phyloP scores from a whole-genome alignment of 352 stramenopile species.

The Proteromonas lacertae region DNA sequence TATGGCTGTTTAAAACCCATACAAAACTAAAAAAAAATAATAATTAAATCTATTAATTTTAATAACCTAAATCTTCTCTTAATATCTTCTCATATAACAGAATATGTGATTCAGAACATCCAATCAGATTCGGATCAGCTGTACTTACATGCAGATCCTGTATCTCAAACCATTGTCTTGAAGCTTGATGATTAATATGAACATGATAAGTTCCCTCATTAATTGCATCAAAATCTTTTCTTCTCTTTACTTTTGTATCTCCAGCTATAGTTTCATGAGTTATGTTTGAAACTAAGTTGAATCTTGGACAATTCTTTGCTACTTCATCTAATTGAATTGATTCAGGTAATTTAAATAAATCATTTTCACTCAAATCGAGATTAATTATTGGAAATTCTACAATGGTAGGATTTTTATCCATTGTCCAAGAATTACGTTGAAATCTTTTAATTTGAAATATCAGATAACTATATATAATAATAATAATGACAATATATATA shows the following conservation, averaged over 20 bases:
- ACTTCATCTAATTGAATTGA: background rate
- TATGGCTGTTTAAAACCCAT: conserved; percentile 54
- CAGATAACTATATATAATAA: conserved; percentile 26
- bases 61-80: background rate
- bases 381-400: conserved; percentile 96
- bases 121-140: conserved; percentile 86
- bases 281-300: no score
- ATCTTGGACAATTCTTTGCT: background rate
- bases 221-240: background rate
- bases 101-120: conserved; percentile 21
- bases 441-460: conserved; percentile 89
- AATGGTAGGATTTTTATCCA: conserved; percentile 97
- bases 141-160: conserved; percentile 84
- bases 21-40: background rate
- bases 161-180: conserved; percentile 86
- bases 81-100: conserved; percentile 13
- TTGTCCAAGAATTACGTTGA: conserved; percentile 80
- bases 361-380: conserved; percentile 63
- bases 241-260: background rate
- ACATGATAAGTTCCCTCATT: conserved; percentile 45
- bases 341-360: conserved; percentile 11
- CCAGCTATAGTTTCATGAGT: background rate
- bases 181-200: conserved; percentile 59
- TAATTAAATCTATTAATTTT: background rate
- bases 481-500: background rate